Conservation (phyloP, 352 stramenopile species). For the Blastocystis hominis region DNA sequence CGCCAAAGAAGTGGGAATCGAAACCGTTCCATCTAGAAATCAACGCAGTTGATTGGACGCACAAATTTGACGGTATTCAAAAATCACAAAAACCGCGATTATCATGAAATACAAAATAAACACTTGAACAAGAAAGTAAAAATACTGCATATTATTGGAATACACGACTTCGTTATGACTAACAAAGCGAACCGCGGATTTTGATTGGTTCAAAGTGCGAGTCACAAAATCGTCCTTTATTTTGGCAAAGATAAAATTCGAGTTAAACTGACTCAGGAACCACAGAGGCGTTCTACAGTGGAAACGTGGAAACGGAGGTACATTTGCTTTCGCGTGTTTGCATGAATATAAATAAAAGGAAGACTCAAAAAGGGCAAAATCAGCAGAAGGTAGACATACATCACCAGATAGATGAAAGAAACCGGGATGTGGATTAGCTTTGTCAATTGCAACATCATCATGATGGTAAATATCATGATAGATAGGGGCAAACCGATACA, state of each 20-base stretch:
- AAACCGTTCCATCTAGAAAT: too few species aligned
- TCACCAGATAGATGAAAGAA: not conserved
- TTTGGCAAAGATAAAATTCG: constrained; percentile 19
- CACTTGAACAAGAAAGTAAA: not conserved
- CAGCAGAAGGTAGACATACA: constrained; percentile 4
- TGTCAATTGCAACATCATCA: constrained; percentile 43
- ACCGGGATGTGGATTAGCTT: constrained; percentile 11
- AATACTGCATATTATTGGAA: constrained; percentile 35
- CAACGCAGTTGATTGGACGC: too few species aligned
- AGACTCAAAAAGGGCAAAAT: not conserved
- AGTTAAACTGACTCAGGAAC: constrained; percentile 44
- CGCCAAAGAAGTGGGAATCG: too few species aligned
- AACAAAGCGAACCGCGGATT: constrained; percentile 15
- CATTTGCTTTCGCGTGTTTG: constrained; percentile 31
- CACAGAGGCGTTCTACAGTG: constrained; percentile 6
- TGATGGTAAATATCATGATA: not conserved
- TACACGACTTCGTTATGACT: constrained; percentile 41
- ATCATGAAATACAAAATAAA: not conserved
- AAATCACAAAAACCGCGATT: not conserved
- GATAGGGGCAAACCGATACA: not conserved
- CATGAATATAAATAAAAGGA: not conserved
- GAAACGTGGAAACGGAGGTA: not conserved
- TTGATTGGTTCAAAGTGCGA: not conserved
- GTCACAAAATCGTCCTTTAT: constrained; percentile 40
- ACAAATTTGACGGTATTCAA: not conserved